Conservation (phyloP, 2,329 filamentous ascomycete species). For the Septoria petroselini region DNA sequence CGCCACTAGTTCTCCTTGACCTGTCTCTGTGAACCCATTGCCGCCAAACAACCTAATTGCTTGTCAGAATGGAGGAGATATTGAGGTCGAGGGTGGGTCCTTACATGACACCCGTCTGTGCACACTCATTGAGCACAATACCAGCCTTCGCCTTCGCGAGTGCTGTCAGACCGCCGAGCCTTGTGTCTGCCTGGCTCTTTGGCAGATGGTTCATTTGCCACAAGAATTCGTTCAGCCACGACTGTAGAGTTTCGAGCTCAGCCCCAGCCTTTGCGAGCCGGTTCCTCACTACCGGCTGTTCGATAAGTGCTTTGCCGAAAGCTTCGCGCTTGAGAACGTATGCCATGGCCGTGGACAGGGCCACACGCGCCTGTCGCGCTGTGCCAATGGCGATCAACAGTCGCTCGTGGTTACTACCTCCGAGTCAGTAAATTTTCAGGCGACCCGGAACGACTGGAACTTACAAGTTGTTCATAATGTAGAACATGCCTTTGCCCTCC, state of each 20-base stretch:
- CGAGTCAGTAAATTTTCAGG: slow-evolving; percentile 27
- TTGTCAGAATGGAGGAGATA: too few relatives aligned
- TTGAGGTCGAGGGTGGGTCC: too few relatives aligned
- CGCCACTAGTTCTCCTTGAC: slow-evolving; percentile 67
- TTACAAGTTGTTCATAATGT: slow-evolving; percentile 42
- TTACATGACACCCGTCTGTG: slow-evolving; percentile 63
- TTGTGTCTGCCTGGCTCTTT: slow-evolving; percentile 55
- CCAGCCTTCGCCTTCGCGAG: slow-evolving; percentile 70
- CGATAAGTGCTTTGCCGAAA: slow-evolving; percentile 64
- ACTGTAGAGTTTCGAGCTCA: slow-evolving; percentile 64
- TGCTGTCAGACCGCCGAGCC: slow-evolving; percentile 68
- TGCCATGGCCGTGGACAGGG: slow-evolving; percentile 56
- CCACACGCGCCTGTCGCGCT: slow-evolving; percentile 60
- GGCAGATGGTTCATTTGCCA: slow-evolving; percentile 63
- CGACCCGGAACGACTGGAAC: not conserved
- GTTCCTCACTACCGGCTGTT: slow-evolving; percentile 70
- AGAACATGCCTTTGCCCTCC: slow-evolving; percentile 70
- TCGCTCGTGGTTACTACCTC: slow-evolving; percentile 39
- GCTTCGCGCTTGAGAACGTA: slow-evolving; percentile 64
- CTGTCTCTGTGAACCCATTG: slow-evolving; percentile 65
- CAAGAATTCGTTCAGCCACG: slow-evolving; percentile 67
- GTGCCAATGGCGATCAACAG: slow-evolving; percentile 63
- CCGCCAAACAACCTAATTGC: slow-evolving; percentile 70
- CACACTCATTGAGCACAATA: slow-evolving; percentile 67
- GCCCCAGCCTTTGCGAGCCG: slow-evolving; percentile 66